These are phyloP conservation scores for Clavariopsis aquatica DNA, from an alignment of 495 filamentous ascomycete genomes.

Conservation along the genomic window DNA sequence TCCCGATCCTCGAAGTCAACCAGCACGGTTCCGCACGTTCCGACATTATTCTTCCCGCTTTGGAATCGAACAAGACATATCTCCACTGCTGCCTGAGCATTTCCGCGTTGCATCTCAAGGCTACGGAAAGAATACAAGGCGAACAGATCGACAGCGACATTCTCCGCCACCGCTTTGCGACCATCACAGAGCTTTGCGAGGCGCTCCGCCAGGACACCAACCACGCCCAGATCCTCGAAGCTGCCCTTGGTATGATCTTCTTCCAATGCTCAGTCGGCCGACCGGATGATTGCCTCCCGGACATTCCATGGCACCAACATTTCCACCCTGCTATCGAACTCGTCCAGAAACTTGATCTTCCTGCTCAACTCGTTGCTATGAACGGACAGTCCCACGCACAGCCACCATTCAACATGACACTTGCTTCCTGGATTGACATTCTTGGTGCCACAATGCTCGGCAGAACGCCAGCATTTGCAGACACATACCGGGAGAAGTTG, in stretches of 20 bases:
- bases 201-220: constrained; percentile 77
- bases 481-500: constrained; percentile 90
- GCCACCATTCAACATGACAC: constrained; percentile 92
- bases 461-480: constrained; percentile 79
- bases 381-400: constrained; percentile 56
- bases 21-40: constrained; percentile 75
- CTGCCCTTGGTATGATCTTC: constrained; percentile 93
- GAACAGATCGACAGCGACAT: constrained; percentile 90
- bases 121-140: constrained; percentile 63
- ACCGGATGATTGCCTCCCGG: constrained; percentile 80
- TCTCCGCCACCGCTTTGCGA: constrained; percentile 86
- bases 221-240: constrained; percentile 87
- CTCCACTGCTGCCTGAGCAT: constrained; percentile 96
- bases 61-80: constrained; percentile 90
- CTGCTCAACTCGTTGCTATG: constrained; percentile 59
- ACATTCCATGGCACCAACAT: constrained; percentile 96
- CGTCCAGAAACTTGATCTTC: constrained; percentile 81
- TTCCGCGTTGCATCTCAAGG: constrained; percentile 90
- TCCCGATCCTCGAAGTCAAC: constrained; percentile 87
- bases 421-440: constrained; percentile 96
- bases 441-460: constrained; percentile 91
- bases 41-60: constrained; percentile 76
- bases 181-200: constrained; percentile 82
- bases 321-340: constrained; percentile 87
- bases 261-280: constrained; percentile 93